Base-by-base conservation (phyloP, 202 grass and related monocot genomes). In the Saccharum hybrid region DNA sequence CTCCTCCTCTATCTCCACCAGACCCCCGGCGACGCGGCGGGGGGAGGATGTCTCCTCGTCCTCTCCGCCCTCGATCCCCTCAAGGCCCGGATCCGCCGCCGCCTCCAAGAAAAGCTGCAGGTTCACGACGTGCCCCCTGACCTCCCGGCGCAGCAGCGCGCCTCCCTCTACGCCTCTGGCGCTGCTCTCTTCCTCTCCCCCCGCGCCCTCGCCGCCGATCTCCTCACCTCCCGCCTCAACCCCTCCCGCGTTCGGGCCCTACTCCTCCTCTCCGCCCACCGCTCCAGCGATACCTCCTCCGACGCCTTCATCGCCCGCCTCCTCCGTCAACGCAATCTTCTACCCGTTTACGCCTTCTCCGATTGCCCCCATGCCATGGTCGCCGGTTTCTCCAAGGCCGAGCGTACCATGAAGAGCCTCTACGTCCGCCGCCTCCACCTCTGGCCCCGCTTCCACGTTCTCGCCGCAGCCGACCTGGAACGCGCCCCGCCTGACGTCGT, bases 401-500 rank as follows among this genome's bases (percentile, higher is more conserved):
- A 98, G 83, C 86, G 95, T 60, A 51, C 90, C 38, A 91, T 98
- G 90, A 98, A 95, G 87, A 94, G 89, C 81, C 89, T 98, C 83
- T 98, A 91, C 73, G 41, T 95, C 40, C 89, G 90, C 22, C 89
- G 95, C 67, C 90, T 98, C 71, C 92, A 98, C 88, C 85, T 98
- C n/a, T 98, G 92, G 95, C 95, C 95, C 2, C 89, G 95, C 72
- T 98, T 98, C 89, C 95, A 98, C 82, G 90, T 98, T 26, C 88
- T 93, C 41, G 78, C 87, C 18, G 94, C 95, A 0, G 76, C 83
- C 9, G 95, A 94, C 87, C 89, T 98, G 66, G 95, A 98, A 87
- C 79, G 59, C 49, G 41, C 88, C 38, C 95, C 92, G 9, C 95
- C 95, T 10, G 90, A 98, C 85, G 92, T 98, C 39, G 54, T 98